A percentile compares a stretch with the other conserved stretches of the same genome.
Evolutionary conservation across 768 basidiomycete genomes (phyloP).

Genomic region (Strobilomyces dryophilus): DNA sequence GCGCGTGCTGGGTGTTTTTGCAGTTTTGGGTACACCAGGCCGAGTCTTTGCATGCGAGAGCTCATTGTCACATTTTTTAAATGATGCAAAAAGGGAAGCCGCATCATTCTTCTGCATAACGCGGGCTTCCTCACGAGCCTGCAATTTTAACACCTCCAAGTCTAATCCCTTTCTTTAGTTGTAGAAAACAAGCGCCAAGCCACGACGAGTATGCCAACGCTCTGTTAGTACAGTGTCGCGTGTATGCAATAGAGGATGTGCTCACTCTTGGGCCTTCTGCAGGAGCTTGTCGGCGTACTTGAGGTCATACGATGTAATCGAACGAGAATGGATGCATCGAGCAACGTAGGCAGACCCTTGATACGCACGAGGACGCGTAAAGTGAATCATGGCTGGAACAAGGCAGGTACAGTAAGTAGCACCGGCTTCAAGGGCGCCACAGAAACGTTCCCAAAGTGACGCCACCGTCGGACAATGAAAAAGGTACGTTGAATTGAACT

Average conservation of each 20-base stretch:
- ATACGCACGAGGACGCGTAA: background rate
- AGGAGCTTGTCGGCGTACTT: conserved; percentile 72
- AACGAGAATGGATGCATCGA: conserved; percentile 15
- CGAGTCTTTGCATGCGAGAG: conserved; percentile 6
- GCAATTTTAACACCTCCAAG: conserved; percentile 32
- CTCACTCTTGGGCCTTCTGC: conserved; percentile 62
- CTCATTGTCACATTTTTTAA: conserved; percentile 10
- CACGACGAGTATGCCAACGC: conserved; percentile 5
- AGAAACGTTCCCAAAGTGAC: too few relatives aligned
- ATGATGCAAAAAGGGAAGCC: conserved; percentile 9
- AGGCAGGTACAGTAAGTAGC: background rate
- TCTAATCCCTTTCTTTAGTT: conserved; percentile 41
- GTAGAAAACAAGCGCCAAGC: conserved; percentile 3
- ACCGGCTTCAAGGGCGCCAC: too few relatives aligned
- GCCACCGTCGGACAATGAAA: too few relatives aligned
- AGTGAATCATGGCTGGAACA: background rate
- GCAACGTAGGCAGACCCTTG: background rate
- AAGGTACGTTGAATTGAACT: background rate
- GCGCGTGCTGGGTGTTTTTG: conserved; percentile 28
- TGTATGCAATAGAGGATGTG: conserved; percentile 11
- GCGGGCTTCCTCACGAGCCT: conserved; percentile 28
- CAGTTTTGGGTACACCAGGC: background rate
- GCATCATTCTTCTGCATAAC: conserved; percentile 29
- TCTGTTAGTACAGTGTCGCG: conserved; percentile 14
- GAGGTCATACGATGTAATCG: conserved; percentile 28